Evolutionary conservation across 2,329 filamentous ascomycete genomes (phyloP).

Genomic region (Penicillium sp.): DNA sequence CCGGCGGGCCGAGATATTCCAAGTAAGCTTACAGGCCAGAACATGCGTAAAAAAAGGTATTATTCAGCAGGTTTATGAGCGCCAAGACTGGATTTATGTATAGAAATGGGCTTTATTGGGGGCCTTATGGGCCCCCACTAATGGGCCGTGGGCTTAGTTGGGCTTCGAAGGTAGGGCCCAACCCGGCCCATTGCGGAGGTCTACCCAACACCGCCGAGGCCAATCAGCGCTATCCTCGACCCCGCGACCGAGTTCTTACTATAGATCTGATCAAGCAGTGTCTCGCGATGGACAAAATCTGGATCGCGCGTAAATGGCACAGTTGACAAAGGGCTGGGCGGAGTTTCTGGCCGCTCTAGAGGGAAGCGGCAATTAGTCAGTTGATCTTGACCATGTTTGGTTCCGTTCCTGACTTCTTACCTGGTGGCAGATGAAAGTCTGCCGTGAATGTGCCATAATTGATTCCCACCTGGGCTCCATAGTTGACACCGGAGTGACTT

Average conservation of each 20-base stretch:
- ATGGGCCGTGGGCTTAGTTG: no score
- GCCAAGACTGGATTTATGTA: no score
- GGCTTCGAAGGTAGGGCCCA: no score
- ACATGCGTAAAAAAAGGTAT: no score
- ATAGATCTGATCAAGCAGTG: conserved; percentile 26
- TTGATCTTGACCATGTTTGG: background rate
- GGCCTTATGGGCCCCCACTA: no score
- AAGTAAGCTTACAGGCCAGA: no score
- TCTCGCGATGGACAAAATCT: conserved; percentile 18
- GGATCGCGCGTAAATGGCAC: conserved; percentile 19
- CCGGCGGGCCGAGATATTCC: no score
- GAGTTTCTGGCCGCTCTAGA: conserved; percentile 15
- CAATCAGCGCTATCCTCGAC: conserved; percentile 16
- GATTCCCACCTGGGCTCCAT: conserved; percentile 4
- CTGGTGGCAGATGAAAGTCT: no score
- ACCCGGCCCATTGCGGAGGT: no score
- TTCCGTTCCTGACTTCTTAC: background rate
- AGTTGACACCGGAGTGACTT: conserved; percentile 4
- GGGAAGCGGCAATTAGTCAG: background rate
- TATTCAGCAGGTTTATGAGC: no score
- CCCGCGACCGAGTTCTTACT: conserved; percentile 13
- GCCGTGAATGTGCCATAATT: no score
- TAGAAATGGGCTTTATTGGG: no score
- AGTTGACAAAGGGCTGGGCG: conserved; percentile 14
- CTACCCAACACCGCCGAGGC: background rate